Conservation (phyloP, 495 filamentous ascomycete genomes). For the Rhypophila decipiens region DNA sequence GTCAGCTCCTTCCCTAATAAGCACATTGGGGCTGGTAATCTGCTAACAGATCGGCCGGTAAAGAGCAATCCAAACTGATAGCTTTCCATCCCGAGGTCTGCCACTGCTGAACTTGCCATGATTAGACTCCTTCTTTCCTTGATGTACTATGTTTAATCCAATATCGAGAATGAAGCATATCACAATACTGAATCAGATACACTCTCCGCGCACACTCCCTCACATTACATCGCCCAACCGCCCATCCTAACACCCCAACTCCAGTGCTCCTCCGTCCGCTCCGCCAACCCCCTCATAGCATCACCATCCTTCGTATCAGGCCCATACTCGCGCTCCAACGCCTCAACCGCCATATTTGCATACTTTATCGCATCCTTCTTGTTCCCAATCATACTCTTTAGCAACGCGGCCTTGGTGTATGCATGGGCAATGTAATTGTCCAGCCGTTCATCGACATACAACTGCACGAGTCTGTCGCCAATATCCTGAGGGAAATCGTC, state of each 20-base stretch:
- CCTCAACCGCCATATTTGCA: constrained; percentile 25
- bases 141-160: too few species aligned
- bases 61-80: too few species aligned
- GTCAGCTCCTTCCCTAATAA: too few species aligned
- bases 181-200: too few species aligned
- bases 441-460: constrained; percentile 31
- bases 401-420: constrained; percentile 36
- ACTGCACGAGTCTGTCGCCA: constrained; percentile 22
- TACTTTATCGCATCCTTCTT: constrained; percentile 27
- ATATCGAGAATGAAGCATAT: too few species aligned
- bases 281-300: constrained; percentile 31
- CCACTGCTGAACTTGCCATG: too few species aligned
- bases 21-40: too few species aligned
- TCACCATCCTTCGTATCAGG: constrained; percentile 17
- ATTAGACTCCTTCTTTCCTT: too few species aligned
- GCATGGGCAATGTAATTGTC: constrained; percentile 29
- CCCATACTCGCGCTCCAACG: constrained; percentile 31
- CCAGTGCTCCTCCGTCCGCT: constrained; percentile 24
- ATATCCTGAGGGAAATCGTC: constrained; percentile 25
- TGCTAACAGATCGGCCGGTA: too few species aligned
- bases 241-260: constrained; percentile 14
- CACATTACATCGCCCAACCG: not conserved
- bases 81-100: too few species aligned
- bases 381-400: constrained; percentile 35
- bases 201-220: too few species aligned